Base-by-base conservation (phyloP, 2,329 filamentous ascomycete genomes). In the Rugonectria rugulosa region DNA sequence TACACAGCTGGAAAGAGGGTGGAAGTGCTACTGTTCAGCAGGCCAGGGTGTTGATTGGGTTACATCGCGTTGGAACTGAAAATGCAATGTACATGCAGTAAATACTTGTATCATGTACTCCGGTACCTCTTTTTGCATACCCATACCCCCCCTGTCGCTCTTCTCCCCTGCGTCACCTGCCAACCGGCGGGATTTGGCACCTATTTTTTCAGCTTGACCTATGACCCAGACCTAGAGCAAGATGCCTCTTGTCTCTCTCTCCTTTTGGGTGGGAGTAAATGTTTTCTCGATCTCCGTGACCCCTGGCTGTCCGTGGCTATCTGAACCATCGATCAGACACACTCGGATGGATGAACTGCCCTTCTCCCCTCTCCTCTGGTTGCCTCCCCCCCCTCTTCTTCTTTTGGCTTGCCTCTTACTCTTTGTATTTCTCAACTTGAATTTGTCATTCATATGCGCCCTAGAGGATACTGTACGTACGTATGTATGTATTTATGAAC, bases 11-110 rank as follows among this genome's bases (percentile, higher is more conserved):
- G 29, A 23, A 46, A 40, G 36, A 20, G 19, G 34, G 64, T 66
- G 64, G 62, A 48, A 66, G 64, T 62, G 58, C 52, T 57, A 34
- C 42, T 56, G 48, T 56, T 61, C 60, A 59, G 57, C 60, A 50
- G 40, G 47, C 64, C 64, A 67, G 64, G 64, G 64, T 67, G 19
- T 48, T 64, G 60, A 48, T 56, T 31, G 34, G 58, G 64, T 66
- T 41, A 66, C 64, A 66, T 66, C 64, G 64, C 44, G 56, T 21
- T 42, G 53, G 54, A 48, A 57, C 54, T n/a, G n/a, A n/a, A n/a
- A n/a, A n/a, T n/a, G n/a, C n/a, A n/a, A n/a, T n/a, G n/a, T n/a
- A n/a, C n/a, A n/a, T n/a, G n/a, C n/a, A n/a, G n/a, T n/a, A n/a
- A n/a, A n/a, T n/a, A n/a, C n/a, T n/a, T n/a, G n/a, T n/a, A n/a